phyloP scores from a whole-genome alignment of 352 stramenopile genomes.

The Phytophthora syringae region DNA sequence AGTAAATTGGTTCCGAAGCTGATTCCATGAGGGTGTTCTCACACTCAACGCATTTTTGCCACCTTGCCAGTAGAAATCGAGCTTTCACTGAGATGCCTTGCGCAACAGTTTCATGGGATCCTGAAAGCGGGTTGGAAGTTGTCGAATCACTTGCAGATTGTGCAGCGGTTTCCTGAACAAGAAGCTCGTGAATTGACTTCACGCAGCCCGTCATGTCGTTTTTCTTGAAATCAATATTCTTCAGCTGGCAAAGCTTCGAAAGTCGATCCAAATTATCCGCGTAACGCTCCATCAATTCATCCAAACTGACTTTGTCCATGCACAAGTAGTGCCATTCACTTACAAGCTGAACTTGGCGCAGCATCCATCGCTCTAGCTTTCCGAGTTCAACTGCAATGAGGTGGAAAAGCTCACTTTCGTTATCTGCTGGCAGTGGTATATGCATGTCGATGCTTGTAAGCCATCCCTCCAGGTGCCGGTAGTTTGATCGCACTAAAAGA shows the following conservation, averaged over 20 bases:
- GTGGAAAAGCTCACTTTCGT: constrained; percentile 27
- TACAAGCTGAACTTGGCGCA: constrained; percentile 64
- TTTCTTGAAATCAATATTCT: constrained; percentile 45
- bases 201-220: constrained; percentile 46
- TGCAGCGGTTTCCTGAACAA: constrained; percentile 28
- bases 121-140: constrained; percentile 1
- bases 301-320: constrained; percentile 44
- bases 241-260: constrained; percentile 57
- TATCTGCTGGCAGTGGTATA: constrained; percentile 3
- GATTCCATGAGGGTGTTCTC: constrained; percentile 11
- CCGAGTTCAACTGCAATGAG: constrained; percentile 43
- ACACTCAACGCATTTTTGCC: constrained; percentile 25
- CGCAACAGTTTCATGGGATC: constrained; percentile 42
- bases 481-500: constrained; percentile 26
- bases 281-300: constrained; percentile 65
- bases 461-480: constrained; percentile 16
- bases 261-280: constrained; percentile 54
- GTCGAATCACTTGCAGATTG: constrained; percentile 3
- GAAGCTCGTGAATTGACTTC: constrained; percentile 40
- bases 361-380: constrained; percentile 69
- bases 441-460: constrained; percentile 7
- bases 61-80: constrained; percentile 39
- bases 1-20: constrained; percentile 4
- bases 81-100: constrained; percentile 36
- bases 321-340: constrained; percentile 69